These are phyloP conservation scores for Teratosphaeria gauchensis DNA, from an alignment of 2,329 filamentous ascomycete species.

Conservation along the genomic window DNA sequence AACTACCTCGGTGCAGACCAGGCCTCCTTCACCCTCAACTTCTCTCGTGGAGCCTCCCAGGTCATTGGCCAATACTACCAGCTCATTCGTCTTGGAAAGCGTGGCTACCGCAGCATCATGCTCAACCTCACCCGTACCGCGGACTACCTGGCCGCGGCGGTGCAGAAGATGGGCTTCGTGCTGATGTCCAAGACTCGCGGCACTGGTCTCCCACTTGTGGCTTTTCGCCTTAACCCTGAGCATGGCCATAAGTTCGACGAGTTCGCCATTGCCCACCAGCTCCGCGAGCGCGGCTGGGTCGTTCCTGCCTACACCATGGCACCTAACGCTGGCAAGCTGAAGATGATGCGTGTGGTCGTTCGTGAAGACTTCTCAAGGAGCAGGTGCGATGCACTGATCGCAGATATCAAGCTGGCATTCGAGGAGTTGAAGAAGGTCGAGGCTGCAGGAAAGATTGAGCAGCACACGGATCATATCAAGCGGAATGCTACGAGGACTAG, in stretches of 20 bases:
- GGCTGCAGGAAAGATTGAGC: constrained; percentile 52
- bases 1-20: constrained; percentile 96
- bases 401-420: constrained; percentile 69
- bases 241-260: constrained; percentile 47
- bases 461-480: constrained; percentile 47
- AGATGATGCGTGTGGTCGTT: constrained; percentile 87
- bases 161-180: constrained; percentile 68
- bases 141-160: constrained; percentile 69
- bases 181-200: constrained; percentile 78
- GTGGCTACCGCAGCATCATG: constrained; percentile 89
- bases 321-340: constrained; percentile 69
- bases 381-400: constrained; percentile 68
- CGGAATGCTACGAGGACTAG: constrained; percentile 13
- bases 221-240: constrained; percentile 63
- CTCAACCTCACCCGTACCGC: constrained; percentile 81
- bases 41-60: constrained; percentile 88
- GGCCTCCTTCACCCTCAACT: constrained; percentile 92
- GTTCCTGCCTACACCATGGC: constrained; percentile 97
- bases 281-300: constrained; percentile 82
- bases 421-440: constrained; percentile 66
- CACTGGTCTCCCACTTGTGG: constrained; percentile 75
- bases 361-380: constrained; percentile 82
- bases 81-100: constrained; percentile 86
- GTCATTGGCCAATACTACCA: constrained; percentile 98
- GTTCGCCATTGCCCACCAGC: constrained; percentile 60